Percentiles rank a stretch among this genome's conserved stretches.
Evolutionary conservation across 768 basidiomycete genomes (phyloP).

Genomic region (Agaricus blazei): DNA sequence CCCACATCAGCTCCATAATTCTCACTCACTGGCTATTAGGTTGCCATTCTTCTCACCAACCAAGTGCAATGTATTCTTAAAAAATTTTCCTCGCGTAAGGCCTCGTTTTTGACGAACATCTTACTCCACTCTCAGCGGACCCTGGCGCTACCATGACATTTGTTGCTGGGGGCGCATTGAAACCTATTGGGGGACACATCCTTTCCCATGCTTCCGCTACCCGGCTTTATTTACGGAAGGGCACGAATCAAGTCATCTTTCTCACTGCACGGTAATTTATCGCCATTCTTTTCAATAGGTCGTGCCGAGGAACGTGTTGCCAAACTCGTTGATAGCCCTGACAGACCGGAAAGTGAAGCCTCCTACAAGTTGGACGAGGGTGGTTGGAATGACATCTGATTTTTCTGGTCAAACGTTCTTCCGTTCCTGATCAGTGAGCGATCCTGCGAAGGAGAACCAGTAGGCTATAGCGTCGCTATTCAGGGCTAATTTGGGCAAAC

Average conservation of each 20-base stretch:
- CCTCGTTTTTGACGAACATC: not conserved
- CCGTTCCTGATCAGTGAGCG: too few relatives aligned
- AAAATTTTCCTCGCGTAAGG: not conserved
- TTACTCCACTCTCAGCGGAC: slow-evolving; percentile 51
- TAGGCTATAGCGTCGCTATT: too few relatives aligned
- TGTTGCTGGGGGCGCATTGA: slow-evolving; percentile 88
- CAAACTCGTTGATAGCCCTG: slow-evolving; percentile 86
- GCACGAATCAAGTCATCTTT: slow-evolving; percentile 25
- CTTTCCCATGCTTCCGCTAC: slow-evolving; percentile 88
- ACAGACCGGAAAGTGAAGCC: slow-evolving; percentile 85
- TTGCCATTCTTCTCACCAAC: slow-evolving; percentile 85
- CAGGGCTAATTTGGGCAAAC: too few relatives aligned
- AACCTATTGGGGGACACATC: slow-evolving; percentile 89
- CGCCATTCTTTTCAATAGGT: slow-evolving; percentile 37
- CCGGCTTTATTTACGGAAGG: slow-evolving; percentile 84
- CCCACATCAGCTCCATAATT: not conserved
- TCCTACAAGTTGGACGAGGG: slow-evolving; percentile 91
- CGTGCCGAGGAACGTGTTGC: slow-evolving; percentile 89
- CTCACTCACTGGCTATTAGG: slow-evolving; percentile 34
- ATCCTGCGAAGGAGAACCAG: too few relatives aligned
- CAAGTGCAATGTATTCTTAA: slow-evolving; percentile 75
- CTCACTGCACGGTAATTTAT: not conserved
- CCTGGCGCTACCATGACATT: slow-evolving; percentile 95
- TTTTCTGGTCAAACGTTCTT: not conserved
- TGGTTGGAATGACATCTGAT: slow-evolving; percentile 78